Conservation (phyloP, 2,329 filamentous ascomycete genomes). For the Arachnomyces sp. region DNA sequence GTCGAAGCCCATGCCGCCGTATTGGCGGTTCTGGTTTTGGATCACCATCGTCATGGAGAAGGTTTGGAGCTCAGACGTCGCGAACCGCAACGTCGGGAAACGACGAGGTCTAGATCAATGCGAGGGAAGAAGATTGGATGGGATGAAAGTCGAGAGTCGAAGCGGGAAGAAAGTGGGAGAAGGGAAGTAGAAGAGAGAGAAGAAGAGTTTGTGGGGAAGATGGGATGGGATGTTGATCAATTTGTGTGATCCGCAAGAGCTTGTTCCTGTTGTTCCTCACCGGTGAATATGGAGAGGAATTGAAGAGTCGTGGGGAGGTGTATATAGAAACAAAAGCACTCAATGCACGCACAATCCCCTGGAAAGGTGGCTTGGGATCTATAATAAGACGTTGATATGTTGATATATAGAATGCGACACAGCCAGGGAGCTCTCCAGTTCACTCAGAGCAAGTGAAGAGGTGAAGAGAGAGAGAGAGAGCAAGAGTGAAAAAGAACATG, state of each 20-base stretch:
- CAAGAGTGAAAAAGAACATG: neutral
- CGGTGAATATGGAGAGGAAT: conserved; percentile 1
- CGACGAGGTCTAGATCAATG: conserved; percentile 2
- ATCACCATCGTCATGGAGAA: conserved; percentile 87
- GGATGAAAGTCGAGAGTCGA: conserved; percentile 12
- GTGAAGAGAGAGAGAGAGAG: conserved; percentile 2
- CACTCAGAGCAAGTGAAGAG: neutral
- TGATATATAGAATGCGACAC: no score
- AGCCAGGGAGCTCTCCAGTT: no score
- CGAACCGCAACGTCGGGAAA: conserved; percentile 2
- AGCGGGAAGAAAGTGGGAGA: neutral
- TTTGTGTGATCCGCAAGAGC: conserved; percentile 8
- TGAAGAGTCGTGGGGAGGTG: no score
- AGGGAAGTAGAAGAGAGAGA: neutral
- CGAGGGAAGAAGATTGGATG: conserved; percentile 2
- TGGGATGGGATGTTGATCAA: conserved; percentile 6
- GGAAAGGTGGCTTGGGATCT: no score
- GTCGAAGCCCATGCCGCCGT: conserved; percentile 72
- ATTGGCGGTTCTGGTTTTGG: conserved; percentile 77
- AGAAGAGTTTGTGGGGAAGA: conserved; percentile 12
- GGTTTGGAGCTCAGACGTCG: conserved; percentile 8
- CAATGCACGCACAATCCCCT: no score
- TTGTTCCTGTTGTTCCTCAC: conserved; percentile 10
- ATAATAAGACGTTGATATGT: no score
- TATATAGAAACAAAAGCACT: no score